Conservation (phyloP, 1,284 basidiomycete genomes). For the Tetrapyrgos nigripes region DNA sequence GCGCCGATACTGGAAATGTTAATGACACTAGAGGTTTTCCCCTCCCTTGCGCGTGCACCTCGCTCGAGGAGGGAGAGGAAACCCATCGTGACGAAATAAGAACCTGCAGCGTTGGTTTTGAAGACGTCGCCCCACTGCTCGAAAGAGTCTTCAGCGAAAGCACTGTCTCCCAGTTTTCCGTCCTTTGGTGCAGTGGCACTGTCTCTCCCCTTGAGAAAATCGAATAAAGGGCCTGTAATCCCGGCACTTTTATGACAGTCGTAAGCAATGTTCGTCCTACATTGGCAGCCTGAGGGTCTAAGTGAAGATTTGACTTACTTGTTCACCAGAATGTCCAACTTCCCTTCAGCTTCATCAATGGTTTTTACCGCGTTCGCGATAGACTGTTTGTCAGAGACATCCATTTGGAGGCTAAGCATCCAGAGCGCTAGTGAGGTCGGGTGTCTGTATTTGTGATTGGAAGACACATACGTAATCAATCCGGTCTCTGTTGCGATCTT, state of each 20-base stretch:
- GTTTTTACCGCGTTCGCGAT: conserved; percentile 31
- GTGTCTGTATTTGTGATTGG: neutral
- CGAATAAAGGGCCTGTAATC: neutral
- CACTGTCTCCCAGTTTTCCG: conserved; percentile 22
- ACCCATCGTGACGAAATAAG: conserved; percentile 39
- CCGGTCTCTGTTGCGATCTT: conserved; percentile 21
- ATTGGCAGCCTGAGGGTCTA: too few species aligned
- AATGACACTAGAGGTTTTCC: conserved; percentile 34
- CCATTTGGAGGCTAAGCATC: conserved; percentile 11
- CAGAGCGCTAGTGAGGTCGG: neutral
- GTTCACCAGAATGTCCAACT: conserved; percentile 40
- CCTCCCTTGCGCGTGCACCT: conserved; percentile 27
- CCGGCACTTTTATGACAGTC: neutral
- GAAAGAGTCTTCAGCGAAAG: conserved; percentile 31
- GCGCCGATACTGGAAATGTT: conserved; percentile 41
- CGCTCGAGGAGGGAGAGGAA: conserved; percentile 38
- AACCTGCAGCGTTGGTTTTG: conserved; percentile 30
- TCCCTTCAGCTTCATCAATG: conserved; percentile 32
- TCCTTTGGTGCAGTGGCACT: conserved; percentile 1
- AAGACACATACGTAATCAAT: conserved; percentile 5
- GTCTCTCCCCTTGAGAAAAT: neutral
- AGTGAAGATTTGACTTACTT: conserved; percentile 27
- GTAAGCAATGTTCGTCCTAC: neutral
- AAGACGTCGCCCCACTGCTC: conserved; percentile 30
- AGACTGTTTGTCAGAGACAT: conserved; percentile 11